A percentile compares a stretch with the other conserved stretches of the same genome.
Conservation (phyloP, 2,329 filamentous ascomycete genomes). For the Ramichloridium luteum region DNA sequence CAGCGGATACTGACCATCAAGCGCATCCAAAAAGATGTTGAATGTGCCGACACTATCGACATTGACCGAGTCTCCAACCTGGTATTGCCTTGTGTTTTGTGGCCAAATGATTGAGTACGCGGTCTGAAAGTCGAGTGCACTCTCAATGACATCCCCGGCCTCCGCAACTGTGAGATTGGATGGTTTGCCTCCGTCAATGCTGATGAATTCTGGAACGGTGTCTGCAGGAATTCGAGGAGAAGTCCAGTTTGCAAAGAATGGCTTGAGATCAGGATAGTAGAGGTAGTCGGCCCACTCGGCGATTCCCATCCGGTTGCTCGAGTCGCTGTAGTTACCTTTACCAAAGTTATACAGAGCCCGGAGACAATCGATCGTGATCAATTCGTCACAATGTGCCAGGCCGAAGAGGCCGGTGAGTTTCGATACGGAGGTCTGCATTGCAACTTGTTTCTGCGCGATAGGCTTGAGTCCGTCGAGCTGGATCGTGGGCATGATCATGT, state of each 20-base stretch:
- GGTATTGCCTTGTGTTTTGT: slow-evolving; percentile 12
- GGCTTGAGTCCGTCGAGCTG: slow-evolving; percentile 14
- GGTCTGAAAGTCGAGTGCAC: slow-evolving; percentile 14
- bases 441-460: slow-evolving; percentile 6
- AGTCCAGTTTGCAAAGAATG: slow-evolving; percentile 16
- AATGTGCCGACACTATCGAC: slow-evolving; percentile 8
- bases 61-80: slow-evolving; percentile 12
- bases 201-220: slow-evolving; percentile 13
- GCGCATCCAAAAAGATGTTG: slow-evolving; percentile 12
- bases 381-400: slow-evolving; percentile 6
- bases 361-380: slow-evolving; percentile 15
- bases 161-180: slow-evolving; percentile 10
- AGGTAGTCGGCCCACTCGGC: slow-evolving; percentile 13
- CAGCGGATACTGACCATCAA: slow-evolving; percentile 7
- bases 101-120: slow-evolving; percentile 16
- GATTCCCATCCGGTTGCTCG: slow-evolving; percentile 14
- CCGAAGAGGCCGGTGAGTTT: slow-evolving; percentile 9
- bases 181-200: slow-evolving; percentile 16
- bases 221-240: slow-evolving; percentile 13
- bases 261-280: slow-evolving; percentile 14
- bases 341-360: slow-evolving; percentile 14
- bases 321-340: slow-evolving; percentile 10
- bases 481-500: slow-evolving; percentile 16
- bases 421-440: slow-evolving; percentile 1
- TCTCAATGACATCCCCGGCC: slow-evolving; percentile 9